Evolutionary conservation across 2,329 filamentous ascomycete genomes (phyloP).

Genomic region (Sclerotinia spermophila): DNA sequence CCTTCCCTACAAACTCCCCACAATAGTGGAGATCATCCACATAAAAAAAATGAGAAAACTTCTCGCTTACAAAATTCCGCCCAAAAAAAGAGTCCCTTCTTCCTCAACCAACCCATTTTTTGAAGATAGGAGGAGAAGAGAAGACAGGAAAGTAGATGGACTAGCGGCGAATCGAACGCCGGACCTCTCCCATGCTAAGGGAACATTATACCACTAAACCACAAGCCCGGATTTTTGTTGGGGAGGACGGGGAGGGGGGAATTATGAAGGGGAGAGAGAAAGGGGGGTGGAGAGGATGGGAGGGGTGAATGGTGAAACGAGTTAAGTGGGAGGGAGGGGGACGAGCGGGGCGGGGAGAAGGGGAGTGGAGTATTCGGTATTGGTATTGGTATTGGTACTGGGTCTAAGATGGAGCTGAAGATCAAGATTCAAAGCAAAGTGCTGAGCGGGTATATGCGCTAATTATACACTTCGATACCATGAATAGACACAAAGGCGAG

Average conservation of each 20-base stretch:
- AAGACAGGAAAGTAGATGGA: neutral
- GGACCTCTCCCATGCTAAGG: slow-evolving; percentile 12
- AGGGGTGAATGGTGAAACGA: too few species aligned
- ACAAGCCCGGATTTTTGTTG: slow-evolving; percentile 1
- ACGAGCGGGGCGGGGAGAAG: neutral
- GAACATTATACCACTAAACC: slow-evolving; percentile 13
- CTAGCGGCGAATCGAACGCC: slow-evolving; percentile 9
- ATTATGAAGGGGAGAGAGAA: neutral
- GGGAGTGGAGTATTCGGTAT: too few species aligned
- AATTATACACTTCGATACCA: too few species aligned
- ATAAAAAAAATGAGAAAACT: neutral
- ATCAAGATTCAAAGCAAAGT: too few species aligned
- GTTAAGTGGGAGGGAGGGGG: neutral
- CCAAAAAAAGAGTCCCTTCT: too few species aligned
- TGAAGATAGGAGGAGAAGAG: fast-evolving
- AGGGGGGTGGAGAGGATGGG: neutral
- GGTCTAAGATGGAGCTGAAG: too few species aligned
- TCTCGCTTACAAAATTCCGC: neutral
- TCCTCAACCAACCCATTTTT: too few species aligned
- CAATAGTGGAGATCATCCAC: too few species aligned
- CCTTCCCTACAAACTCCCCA: too few species aligned
- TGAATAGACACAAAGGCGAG: too few species aligned
- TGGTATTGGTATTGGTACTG: too few species aligned
- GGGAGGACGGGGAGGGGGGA: fast-evolving
- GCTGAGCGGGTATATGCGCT: too few species aligned